A percentile compares a stretch with the other conserved stretches of the same genome.
These are phyloP conservation scores for Triadica sebifera DNA, from an alignment of 345 rosid genomes.

Conservation along the genomic window DNA sequence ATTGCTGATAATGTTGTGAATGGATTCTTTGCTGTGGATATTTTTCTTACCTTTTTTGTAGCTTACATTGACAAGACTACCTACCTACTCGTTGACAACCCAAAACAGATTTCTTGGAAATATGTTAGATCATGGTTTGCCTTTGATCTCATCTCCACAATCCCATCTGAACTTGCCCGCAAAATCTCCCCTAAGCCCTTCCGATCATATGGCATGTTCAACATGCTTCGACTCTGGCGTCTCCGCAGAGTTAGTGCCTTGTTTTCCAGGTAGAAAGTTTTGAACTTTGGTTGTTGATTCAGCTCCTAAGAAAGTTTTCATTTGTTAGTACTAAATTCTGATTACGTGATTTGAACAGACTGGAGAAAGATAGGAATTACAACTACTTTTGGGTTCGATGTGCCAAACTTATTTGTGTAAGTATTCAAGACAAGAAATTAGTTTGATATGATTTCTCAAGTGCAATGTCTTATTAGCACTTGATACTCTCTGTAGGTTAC, in stretches of 20 bases:
- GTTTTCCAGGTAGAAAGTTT: slow-evolving; percentile 60
- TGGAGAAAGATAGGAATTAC: slow-evolving; percentile 88
- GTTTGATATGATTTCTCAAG: background rate
- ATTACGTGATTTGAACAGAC: slow-evolving; percentile 36
- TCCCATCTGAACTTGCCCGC: slow-evolving; percentile 66
- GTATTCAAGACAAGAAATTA: slow-evolving; percentile 24
- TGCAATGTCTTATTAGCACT: slow-evolving; percentile 3
- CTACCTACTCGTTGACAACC: slow-evolving; percentile 70
- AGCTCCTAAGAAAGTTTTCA: background rate
- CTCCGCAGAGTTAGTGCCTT: slow-evolving; percentile 89
- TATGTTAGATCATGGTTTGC: slow-evolving; percentile 74
- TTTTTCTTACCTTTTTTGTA: slow-evolving; percentile 75
- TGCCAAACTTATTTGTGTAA: slow-evolving; percentile 79
- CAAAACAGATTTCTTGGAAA: slow-evolving; percentile 67
- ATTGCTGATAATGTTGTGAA: slow-evolving; percentile 73
- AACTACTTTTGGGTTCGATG: slow-evolving; percentile 83
- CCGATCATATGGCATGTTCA: slow-evolving; percentile 61
- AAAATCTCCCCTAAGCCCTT: slow-evolving; percentile 53
- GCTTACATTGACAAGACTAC: slow-evolving; percentile 71
- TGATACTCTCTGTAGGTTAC: slow-evolving; percentile 60
- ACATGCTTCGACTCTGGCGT: slow-evolving; percentile 98
- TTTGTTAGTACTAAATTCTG: background rate
- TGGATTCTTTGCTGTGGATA: slow-evolving; percentile 84
- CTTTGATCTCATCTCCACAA: slow-evolving; percentile 72
- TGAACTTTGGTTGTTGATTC: background rate